Base-by-base conservation (phyloP, 192 early-diverging fungal genomes). In the Linnemannia zychae region DNA sequence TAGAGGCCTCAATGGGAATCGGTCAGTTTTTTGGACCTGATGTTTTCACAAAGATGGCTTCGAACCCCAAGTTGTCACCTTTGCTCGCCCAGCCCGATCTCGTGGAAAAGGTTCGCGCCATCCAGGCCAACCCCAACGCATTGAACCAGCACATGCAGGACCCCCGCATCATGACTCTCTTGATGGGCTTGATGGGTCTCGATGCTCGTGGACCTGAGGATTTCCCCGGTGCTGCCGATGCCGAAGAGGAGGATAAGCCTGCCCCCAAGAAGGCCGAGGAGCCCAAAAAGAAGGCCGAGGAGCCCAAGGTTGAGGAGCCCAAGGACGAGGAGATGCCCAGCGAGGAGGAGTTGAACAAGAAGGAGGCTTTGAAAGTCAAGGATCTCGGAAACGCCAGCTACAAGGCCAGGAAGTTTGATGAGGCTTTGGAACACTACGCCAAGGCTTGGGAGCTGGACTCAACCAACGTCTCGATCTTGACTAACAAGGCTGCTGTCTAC, bases 401-500 rank as follows among this genome's bases (percentile, higher is more conserved):
- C 91, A 99, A 99, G 91, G 93, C 96, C 81, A 92, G 96, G 71
- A 78, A 96, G 65, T 99, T 99, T 89, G 95, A 96, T 16, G 91
- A 93, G 71, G 98, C 98, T 9, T 83, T 99, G 63, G 89, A 90
- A 70, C 94, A 97, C 89, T 99, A 99, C 88, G 84, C 90, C 88
- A 95, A 95, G 90, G 98, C 98, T 24, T 97, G 91, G 85, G 96
- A 96, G 84, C 87, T 97, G 79, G 97, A 99, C 87, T 72, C 91
- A 40, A 95, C 97, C 74, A 98, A 99, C 75, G 89, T 99, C 46
- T 96, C 97, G 31, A 95, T 98, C 74, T 90, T 96, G 87, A 98
- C 96, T 79, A 99, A 99, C 93, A 99, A 99, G 87, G 93, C 98
- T 67, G 97, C 98, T 72, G 97, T 98, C 22, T 91, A 95, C 77